These are phyloP conservation scores for Henckelia pumila DNA, from an alignment of 257 asterid species.

Conservation along the genomic window DNA sequence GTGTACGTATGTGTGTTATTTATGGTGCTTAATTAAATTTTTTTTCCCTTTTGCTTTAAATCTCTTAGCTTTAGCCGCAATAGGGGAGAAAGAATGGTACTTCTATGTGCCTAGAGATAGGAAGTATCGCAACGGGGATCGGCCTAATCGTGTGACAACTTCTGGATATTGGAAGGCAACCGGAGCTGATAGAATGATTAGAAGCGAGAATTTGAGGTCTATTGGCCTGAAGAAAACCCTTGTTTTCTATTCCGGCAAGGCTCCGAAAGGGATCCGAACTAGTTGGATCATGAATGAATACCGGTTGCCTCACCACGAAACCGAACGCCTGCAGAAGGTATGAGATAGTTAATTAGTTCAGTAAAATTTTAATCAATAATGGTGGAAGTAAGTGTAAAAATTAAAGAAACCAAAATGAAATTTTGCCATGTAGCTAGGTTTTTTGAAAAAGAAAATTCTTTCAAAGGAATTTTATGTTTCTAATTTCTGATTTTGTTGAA, in stretches of 20 bases:
- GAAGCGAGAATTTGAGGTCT: slow-evolving; percentile 55
- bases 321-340: slow-evolving; percentile 86
- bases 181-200: slow-evolving; percentile 90
- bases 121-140: slow-evolving; percentile 89
- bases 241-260: slow-evolving; percentile 95
- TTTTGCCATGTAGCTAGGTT: not conserved
- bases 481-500: no score
- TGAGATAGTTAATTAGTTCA: not conserved
- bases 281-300: slow-evolving; percentile 98
- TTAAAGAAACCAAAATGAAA: not conserved
- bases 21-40: not conserved
- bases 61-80: slow-evolving; percentile 77
- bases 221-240: slow-evolving; percentile 97
- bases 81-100: slow-evolving; percentile 98
- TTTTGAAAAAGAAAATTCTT: not conserved
- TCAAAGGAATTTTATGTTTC: not conserved
- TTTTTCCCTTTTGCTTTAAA: not conserved
- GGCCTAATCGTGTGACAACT: slow-evolving; percentile 96
- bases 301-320: slow-evolving; percentile 85
- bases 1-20: not conserved
- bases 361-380: not conserved
- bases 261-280: slow-evolving; percentile 92
- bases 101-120: slow-evolving; percentile 92
- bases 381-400: not conserved
- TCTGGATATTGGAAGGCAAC: slow-evolving; percentile 99